A percentile compares a stretch with the other conserved stretches of the same genome.
These are phyloP conservation scores for Russula compacta DNA, from an alignment of 768 basidiomycete species.

Conservation along the genomic window DNA sequence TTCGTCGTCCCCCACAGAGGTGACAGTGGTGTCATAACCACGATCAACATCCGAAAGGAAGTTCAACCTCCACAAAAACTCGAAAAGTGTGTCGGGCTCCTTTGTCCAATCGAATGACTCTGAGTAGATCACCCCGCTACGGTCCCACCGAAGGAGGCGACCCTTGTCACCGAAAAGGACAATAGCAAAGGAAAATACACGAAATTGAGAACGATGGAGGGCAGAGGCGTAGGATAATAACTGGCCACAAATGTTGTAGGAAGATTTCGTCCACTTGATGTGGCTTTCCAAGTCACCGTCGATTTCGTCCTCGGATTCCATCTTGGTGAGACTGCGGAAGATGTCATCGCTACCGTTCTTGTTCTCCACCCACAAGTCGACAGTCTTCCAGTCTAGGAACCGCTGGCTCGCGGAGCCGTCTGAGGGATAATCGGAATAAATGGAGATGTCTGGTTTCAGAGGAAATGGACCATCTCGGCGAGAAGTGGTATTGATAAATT, in stretches of 20 bases:
- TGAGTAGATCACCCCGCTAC: neutral
- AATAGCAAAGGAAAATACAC: neutral
- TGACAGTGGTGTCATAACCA: slow-evolving; percentile 1
- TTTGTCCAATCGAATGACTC: neutral
- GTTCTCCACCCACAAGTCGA: no score
- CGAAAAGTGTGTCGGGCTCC: neutral
- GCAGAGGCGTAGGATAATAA: no score
- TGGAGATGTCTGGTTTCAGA: neutral
- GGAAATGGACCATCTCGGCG: neutral
- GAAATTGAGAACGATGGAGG: no score
- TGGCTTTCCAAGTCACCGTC: no score
- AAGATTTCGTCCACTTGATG: neutral
- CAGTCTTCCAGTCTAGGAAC: no score
- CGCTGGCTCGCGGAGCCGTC: no score
- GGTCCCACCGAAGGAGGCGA: slow-evolving; percentile 5
- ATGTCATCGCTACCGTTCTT: no score
- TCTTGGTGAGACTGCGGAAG: no score
- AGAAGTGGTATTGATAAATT: neutral
- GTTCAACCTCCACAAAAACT: slow-evolving; percentile 9
- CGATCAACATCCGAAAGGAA: neutral
- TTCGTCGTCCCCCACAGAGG: neutral
- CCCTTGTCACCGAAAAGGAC: neutral
- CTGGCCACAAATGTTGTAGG: neutral
- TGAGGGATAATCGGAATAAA: neutral
- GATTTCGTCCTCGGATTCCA: no score